phyloP scores from a whole-genome alignment of 306 rosid genomes.

The Medicago ruthenica region DNA sequence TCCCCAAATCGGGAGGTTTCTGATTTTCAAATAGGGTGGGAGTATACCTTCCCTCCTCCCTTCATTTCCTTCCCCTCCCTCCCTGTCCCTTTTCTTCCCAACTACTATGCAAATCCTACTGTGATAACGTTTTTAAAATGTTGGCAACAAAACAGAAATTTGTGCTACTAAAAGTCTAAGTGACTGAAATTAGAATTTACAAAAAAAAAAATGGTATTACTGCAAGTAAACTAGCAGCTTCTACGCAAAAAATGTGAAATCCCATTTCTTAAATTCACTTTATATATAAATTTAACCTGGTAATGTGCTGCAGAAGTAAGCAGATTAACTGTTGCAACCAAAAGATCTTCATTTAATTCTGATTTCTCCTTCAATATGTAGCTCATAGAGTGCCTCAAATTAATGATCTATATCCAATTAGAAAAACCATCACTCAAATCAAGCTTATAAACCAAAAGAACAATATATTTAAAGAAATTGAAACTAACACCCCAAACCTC shows the following conservation, averaged over 20 bases:
- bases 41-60: not conserved
- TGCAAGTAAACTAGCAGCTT: conserved; percentile 32
- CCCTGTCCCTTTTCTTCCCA: not conserved
- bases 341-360: conserved; percentile 73
- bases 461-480: conserved; percentile 32
- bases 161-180: conserved; percentile 8
- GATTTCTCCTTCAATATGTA: conserved; percentile 69
- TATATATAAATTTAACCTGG: conserved; percentile 63
- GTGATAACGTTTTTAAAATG: conserved; percentile 3
- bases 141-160: conserved; percentile 11
- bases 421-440: conserved; percentile 37
- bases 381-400: conserved; percentile 65
- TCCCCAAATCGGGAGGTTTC: not conserved
- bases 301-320: conserved; percentile 77
- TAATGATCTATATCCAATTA: conserved; percentile 58
- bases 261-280: conserved; percentile 22
- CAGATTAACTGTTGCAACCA: conserved; percentile 72
- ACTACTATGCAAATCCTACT: not conserved
- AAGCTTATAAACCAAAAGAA: conserved; percentile 21
- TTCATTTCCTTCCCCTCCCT: not conserved
- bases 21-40: not conserved
- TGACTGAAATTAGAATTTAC: conserved; percentile 16
- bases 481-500: conserved; percentile 60
- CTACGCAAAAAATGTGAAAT: not conserved
- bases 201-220: not conserved